A percentile compares a stretch with the other conserved stretches of the same genome.
phyloP scores from a whole-genome alignment of 495 filamentous ascomycete genomes.

The Daldinia vernicosa region DNA sequence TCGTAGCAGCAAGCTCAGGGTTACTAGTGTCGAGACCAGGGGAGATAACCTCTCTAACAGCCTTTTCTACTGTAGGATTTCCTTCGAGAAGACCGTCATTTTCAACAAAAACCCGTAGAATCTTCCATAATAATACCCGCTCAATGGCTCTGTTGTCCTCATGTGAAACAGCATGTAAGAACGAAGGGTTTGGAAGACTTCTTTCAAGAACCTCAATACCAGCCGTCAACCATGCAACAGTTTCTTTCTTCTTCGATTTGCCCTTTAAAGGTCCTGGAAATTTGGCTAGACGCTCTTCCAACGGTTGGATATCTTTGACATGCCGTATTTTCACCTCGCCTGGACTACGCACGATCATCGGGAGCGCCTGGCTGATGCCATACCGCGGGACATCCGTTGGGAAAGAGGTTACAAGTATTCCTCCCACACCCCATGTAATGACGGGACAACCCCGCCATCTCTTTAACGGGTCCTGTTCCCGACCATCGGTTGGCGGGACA shows the following conservation, averaged over 20 bases:
- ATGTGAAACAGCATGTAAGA: slow-evolving; percentile 54
- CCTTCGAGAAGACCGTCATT: slow-evolving; percentile 84
- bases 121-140: slow-evolving; percentile 86
- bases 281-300: slow-evolving; percentile 73
- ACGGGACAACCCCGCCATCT: slow-evolving; percentile 91
- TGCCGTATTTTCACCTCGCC: slow-evolving; percentile 82
- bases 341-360: slow-evolving; percentile 83
- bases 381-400: slow-evolving; percentile 90
- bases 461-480: slow-evolving; percentile 77
- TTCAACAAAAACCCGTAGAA: slow-evolving; percentile 81
- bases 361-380: slow-evolving; percentile 71
- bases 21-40: slow-evolving; percentile 59
- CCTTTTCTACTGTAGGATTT: slow-evolving; percentile 73
- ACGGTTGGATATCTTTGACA: slow-evolving; percentile 72
- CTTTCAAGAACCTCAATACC: slow-evolving; percentile 78
- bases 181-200: slow-evolving; percentile 58
- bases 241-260: slow-evolving; percentile 96
- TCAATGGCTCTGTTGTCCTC: slow-evolving; percentile 79
- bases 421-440: slow-evolving; percentile 88
- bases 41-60: slow-evolving; percentile 76
- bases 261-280: slow-evolving; percentile 90
- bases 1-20: slow-evolving; percentile 38
- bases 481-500: slow-evolving; percentile 77
- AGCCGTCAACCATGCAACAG: slow-evolving; percentile 78
- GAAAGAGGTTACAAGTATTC: slow-evolving; percentile 82